phyloP scores from a whole-genome alignment of 179 eudicot species.

The Corrigiola litoralis region DNA sequence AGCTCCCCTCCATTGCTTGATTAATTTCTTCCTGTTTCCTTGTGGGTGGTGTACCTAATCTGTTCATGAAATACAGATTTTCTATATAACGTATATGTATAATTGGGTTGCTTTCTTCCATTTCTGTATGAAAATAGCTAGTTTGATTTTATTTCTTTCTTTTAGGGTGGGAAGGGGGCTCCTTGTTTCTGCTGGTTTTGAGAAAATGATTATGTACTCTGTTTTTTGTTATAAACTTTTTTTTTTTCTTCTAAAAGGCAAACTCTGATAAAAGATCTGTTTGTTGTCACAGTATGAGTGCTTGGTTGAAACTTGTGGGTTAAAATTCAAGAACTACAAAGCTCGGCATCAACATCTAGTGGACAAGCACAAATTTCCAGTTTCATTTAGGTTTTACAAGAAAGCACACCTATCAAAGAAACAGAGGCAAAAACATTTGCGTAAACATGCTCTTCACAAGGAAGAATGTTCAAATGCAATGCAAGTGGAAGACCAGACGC shows the following conservation, averaged over 20 bases:
- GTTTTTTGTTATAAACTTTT: neutral
- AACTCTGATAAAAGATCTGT: neutral
- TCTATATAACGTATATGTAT: no score
- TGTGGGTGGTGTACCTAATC: no score
- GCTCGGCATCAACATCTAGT: constrained; percentile 85
- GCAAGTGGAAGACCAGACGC: constrained; percentile 66
- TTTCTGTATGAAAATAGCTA: no score
- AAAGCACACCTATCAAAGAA: constrained; percentile 78
- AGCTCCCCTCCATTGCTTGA: no score
- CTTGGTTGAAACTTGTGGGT: constrained; percentile 80
- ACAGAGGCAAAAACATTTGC: constrained; percentile 57
- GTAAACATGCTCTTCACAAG: constrained; percentile 37
- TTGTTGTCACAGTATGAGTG: constrained; percentile 66
- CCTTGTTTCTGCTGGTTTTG: no score
- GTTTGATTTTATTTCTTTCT: no score
- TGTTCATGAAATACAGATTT: no score
- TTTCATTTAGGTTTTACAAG: constrained; percentile 76
- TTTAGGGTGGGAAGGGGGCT: no score
- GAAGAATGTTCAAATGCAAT: constrained; percentile 53
- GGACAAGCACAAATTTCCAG: constrained; percentile 88
- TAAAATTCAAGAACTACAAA: constrained; percentile 76
- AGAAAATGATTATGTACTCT: neutral
- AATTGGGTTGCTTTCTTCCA: no score
- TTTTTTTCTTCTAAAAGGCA: neutral
- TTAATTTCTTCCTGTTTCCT: no score